phyloP scores from a whole-genome alignment of 352 stramenopile genomes.

The Pythium rishiriense region DNA sequence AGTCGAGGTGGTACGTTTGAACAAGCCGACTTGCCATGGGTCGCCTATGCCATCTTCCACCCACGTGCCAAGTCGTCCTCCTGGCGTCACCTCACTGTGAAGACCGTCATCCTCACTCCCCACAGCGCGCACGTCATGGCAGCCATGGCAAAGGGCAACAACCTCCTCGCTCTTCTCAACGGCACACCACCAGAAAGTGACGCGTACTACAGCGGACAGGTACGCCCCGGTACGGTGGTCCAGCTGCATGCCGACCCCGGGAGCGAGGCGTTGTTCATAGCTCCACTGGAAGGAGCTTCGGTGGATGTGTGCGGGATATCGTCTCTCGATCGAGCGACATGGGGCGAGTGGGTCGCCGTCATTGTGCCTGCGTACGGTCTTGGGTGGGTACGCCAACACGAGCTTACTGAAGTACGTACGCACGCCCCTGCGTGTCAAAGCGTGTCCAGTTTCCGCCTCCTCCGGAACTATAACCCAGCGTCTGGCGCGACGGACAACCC shows the following conservation, averaged over 20 bases:
- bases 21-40: not conserved
- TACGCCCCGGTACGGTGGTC: not conserved
- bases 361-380: constrained; percentile 6
- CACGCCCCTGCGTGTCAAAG: not conserved
- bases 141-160: not conserved
- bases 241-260: not conserved
- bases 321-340: constrained; percentile 1
- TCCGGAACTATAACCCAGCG: not conserved
- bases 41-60: constrained; percentile 7
- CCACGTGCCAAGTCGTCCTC: not conserved
- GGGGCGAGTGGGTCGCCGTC: constrained; percentile 6
- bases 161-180: not conserved
- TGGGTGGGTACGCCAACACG: not conserved
- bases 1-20: not conserved
- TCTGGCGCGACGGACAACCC: not conserved
- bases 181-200: not conserved
- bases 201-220: not conserved
- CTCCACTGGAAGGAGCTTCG: not conserved
- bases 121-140: not conserved
- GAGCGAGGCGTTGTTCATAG: not conserved
- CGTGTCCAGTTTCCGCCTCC: not conserved
- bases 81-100: not conserved
- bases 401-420: not conserved
- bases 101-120: not conserved
- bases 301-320: constrained; percentile 7